phyloP scores from a whole-genome alignment of 1,284 basidiomycete species.

The Leccinum olivaceoglutinosum region DNA sequence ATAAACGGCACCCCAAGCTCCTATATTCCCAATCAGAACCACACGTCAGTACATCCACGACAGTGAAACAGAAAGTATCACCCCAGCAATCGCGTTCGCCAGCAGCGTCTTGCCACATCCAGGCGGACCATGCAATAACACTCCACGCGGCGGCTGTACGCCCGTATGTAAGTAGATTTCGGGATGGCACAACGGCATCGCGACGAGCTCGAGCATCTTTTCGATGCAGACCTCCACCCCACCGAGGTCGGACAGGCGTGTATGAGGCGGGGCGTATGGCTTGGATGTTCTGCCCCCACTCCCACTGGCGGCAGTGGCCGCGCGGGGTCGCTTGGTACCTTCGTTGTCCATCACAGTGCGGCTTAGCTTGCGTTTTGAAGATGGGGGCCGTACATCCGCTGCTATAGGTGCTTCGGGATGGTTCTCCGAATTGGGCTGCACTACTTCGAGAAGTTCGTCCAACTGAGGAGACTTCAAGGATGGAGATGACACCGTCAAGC shows the following conservation, averaged over 20 bases:
- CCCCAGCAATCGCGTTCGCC: slow-evolving; percentile 91
- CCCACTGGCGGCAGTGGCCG: slow-evolving; percentile 29
- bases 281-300: slow-evolving; percentile 30
- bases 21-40: slow-evolving; percentile 36
- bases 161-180: slow-evolving; percentile 94
- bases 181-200: slow-evolving; percentile 91
- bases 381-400: slow-evolving; percentile 18
- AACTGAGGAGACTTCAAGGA: neutral
- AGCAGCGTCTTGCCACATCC: slow-evolving; percentile 95
- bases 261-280: slow-evolving; percentile 61
- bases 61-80: slow-evolving; percentile 35
- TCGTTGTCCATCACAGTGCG: slow-evolving; percentile 39
- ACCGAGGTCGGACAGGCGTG: slow-evolving; percentile 81
- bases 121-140: slow-evolving; percentile 91
- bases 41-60: slow-evolving; percentile 8
- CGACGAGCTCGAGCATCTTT: slow-evolving; percentile 92
- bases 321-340: slow-evolving; percentile 44
- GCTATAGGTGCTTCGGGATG: neutral
- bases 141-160: slow-evolving; percentile 89
- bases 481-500: neutral
- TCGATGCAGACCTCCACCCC: slow-evolving; percentile 85
- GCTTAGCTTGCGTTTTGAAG: slow-evolving; percentile 55
- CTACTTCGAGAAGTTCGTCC: neutral
- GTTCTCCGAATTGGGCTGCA: neutral
- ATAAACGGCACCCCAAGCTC: slow-evolving; percentile 92